Evolutionary conservation across 2,329 filamentous ascomycete genomes (phyloP), one percentile per base, ranked within the genome.

Genomic region (Dichotomopilus funicola): DNA sequence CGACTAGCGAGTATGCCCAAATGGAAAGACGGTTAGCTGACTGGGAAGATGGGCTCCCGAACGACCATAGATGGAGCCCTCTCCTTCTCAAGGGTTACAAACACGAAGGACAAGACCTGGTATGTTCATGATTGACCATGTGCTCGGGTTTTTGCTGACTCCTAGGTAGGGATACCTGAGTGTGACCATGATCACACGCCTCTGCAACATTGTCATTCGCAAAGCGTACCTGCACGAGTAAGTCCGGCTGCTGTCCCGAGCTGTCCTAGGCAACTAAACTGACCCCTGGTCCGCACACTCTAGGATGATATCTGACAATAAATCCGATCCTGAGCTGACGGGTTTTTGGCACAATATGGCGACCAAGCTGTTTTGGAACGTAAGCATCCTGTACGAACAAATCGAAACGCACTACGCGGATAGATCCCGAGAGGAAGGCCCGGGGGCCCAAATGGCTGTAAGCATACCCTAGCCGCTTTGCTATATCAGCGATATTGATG

Each of bases 161-260:
- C 12, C 44, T 10, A 31, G 19, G 13, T 10, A 80, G 78, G 77
- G 75, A 0, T 82, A 82, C 63, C 70, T 81, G 9, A 76, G 76
- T 43, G 73, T 81, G 5, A 80, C 78, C 4, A 80, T 80, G 70
- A 75, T 78, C 53, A 73, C 77, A 1, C 73, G 79, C 3, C 72
- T 82, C 5, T 81, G 78, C 64, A 79, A 82, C 55, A 81, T 82
- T 53, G 74, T 82, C 11, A 67, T 81, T 27, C 74, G 79, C 13
- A 77, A 78, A 53, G 73, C 77, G n/a, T 81, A 81, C 61, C 63
- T 81, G 44, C 68, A 72, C 47, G 74, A 80, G 78, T 80, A 67
- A 49, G 73, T 63, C 35, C 19, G 35, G 13, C 8, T 31, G 2
- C 10, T 13, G 3, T 36, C 40, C 4, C 19, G 2, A 36, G 19